These are phyloP conservation scores for Suillus hirtellus DNA, from an alignment of 768 basidiomycete species.

Conservation along the genomic window DNA sequence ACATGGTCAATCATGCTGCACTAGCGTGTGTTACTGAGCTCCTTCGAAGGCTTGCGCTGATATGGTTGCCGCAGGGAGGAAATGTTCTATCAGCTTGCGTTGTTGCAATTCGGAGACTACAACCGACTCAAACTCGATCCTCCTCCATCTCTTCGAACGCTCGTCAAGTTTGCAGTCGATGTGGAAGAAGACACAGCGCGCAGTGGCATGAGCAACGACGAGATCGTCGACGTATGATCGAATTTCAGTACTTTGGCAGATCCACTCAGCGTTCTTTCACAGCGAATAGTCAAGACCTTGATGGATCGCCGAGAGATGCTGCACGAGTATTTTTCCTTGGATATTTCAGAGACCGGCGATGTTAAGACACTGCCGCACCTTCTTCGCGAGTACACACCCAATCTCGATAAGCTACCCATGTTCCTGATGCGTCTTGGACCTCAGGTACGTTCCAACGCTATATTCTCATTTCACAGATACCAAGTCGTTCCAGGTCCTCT, in stretches of 20 bases:
- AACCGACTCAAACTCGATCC: constrained; percentile 80
- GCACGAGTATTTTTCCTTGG: constrained; percentile 85
- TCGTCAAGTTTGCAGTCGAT: constrained; percentile 82
- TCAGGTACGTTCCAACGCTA: constrained; percentile 50
- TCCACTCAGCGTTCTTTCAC: constrained; percentile 4
- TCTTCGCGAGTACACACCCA: constrained; percentile 85
- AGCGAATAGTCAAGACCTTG: constrained; percentile 69
- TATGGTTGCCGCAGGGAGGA: constrained; percentile 63
- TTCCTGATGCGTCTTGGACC: constrained; percentile 92
- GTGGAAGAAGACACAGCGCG: constrained; percentile 50
- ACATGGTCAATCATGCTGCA: constrained; percentile 82
- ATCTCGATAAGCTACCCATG: constrained; percentile 84
- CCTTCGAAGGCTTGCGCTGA: not conserved
- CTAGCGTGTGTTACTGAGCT: constrained; percentile 62
- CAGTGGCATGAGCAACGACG: constrained; percentile 53
- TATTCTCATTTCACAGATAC: constrained; percentile 6
- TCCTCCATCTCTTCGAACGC: constrained; percentile 65
- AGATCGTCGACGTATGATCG: constrained; percentile 69
- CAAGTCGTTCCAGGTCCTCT: constrained; percentile 67
- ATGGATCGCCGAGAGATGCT: constrained; percentile 77
- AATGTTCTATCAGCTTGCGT: constrained; percentile 90
- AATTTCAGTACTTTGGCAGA: not conserved
- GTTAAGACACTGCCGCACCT: constrained; percentile 83
- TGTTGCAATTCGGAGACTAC: constrained; percentile 89
- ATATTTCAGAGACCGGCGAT: constrained; percentile 62